Evolutionary conservation across 2,329 filamentous ascomycete genomes (phyloP), one percentile per base, ranked within the genome.

Genomic region (Sclerotinia minor): DNA sequence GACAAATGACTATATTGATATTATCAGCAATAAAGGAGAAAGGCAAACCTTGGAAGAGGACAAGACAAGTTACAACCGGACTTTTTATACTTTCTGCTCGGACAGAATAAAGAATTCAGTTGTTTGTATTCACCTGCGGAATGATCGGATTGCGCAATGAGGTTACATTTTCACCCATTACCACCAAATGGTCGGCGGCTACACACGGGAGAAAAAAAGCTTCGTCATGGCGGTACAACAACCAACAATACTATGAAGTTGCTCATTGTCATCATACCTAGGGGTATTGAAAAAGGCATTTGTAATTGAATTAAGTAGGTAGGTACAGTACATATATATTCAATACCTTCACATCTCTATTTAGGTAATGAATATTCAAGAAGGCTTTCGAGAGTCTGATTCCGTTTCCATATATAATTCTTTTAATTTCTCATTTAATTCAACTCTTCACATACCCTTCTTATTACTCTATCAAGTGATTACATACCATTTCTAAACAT

Each of bases 401-500:
- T 11, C 19, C 17, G 6, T 57, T 50, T 57, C 17, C 13, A 17
- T 24, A n/a, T 11, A 41, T 24, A 41, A 57, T 57, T 24, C n/a
- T 13, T 57, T 13, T 11, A 55, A n/a, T 32, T 38, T 54, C 29
- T 35, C 5, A n/a, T 38, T 19, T n/a, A 11, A n/a, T 11, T 38
- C 17, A 32, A 24, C 8, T 26, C 2, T 32, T 1, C 35, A 45
- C 29, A 6, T 24, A 15, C 41, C 21, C 3, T 29, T 5, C 29
- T 5, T n/a, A n/a, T 4, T 21, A 3, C 19, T 13, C 32, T 13
- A 13, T 13, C 7, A 9, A 21, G 2, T 38, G 15, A 38, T 21
- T 32, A 15, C 17, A 24, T 11, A 47, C 5, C 24, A 29, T 53
- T 15, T 5, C 32, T 32, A 38, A 74, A 52, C 13, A 91, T 91